Percentiles rank a stretch among this genome's conserved stretches.
These are phyloP conservation scores for Incumbomyces delicatus DNA, from an alignment of 2,329 filamentous ascomycete species.

Conservation along the genomic window DNA sequence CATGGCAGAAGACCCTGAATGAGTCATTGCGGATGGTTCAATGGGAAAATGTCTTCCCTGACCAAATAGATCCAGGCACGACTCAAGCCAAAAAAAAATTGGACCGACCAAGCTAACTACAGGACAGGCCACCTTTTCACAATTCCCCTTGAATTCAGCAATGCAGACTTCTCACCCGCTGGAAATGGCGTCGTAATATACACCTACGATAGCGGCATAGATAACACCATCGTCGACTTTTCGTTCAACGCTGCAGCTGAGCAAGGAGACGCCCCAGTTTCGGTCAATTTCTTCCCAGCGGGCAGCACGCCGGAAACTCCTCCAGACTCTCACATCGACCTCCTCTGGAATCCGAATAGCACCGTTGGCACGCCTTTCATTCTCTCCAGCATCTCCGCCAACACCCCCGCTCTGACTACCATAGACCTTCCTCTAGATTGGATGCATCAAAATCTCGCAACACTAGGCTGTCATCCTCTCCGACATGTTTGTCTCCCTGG, in stretches of 20 bases:
- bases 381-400: background rate
- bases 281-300: background rate
- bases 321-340: background rate
- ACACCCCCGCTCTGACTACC: background rate
- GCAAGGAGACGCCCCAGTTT: background rate
- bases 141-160: background rate
- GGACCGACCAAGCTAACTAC: background rate
- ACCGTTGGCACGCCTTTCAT: background rate
- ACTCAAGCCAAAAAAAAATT: background rate
- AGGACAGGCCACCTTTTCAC: background rate
- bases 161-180: background rate
- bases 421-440: background rate
- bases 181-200: background rate
- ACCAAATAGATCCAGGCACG: constrained; percentile 1
- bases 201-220: background rate
- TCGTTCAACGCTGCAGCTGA: background rate
- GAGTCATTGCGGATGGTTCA: background rate
- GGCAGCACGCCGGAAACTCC: background rate
- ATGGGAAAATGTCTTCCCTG: constrained; percentile 1
- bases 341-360: background rate
- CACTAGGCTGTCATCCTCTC: constrained; percentile 1
- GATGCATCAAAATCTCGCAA: constrained; percentile 1
- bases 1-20: constrained; percentile 2
- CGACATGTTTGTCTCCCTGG: background rate
- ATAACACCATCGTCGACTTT: background rate